Conservation (phyloP, 352 stramenopile genomes). For the Pythium angustatum region DNA sequence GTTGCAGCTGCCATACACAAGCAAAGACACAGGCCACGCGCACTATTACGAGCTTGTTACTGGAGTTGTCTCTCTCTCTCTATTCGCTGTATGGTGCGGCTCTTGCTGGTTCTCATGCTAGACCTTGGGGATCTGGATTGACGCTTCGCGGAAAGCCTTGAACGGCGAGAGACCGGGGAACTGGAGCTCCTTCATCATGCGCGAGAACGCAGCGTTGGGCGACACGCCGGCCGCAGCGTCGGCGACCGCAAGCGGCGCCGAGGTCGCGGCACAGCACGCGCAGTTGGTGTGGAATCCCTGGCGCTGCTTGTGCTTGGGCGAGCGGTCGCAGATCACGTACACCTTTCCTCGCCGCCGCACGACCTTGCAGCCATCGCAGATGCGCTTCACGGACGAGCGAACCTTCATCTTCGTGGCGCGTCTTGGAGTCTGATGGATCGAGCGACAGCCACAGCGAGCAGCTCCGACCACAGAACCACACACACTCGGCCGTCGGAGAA, state of each 20-base stretch:
- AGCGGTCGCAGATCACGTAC: conserved; percentile 91
- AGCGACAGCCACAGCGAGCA: background rate
- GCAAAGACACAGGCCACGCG: too few species aligned
- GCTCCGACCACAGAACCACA: conserved; percentile 19
- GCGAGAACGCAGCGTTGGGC: conserved; percentile 91
- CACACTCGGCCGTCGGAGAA: background rate
- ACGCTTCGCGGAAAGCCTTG: conserved; percentile 75
- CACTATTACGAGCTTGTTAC: too few species aligned
- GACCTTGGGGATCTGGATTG: conserved; percentile 75
- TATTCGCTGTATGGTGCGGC: background rate
- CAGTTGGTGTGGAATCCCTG: conserved; percentile 89
- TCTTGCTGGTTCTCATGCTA: conserved; percentile 11
- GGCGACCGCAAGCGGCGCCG: conserved; percentile 27
- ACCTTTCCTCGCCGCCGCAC: conserved; percentile 85
- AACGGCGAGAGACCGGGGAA: conserved; percentile 84
- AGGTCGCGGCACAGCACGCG: conserved; percentile 35
- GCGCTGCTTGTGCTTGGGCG: conserved; percentile 93
- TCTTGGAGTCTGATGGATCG: conserved; percentile 24
- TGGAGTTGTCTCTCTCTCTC: background rate
- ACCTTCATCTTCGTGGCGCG: conserved; percentile 86
- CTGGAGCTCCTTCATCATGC: conserved; percentile 94
- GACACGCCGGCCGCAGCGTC: conserved; percentile 50
- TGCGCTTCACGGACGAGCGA: conserved; percentile 88
- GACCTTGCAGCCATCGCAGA: conserved; percentile 92
- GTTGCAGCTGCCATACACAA: too few species aligned